Conservation (phyloP, 2,329 filamentous ascomycete genomes). For the Orbilia ellipsospora region DNA sequence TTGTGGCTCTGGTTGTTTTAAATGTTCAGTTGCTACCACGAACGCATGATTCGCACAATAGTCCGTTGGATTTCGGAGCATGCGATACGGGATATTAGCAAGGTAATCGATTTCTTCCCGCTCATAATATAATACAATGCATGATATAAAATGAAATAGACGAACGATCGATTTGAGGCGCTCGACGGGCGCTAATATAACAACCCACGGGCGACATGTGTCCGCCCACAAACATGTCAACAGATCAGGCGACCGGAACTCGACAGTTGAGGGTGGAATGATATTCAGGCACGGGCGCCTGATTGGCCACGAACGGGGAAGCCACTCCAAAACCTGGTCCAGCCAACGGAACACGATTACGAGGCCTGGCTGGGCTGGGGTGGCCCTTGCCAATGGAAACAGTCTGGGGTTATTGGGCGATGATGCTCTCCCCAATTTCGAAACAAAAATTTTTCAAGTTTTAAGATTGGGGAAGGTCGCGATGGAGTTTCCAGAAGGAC, state of each 20-base stretch:
- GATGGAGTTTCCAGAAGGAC: neutral
- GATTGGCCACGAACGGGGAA: conserved; percentile 32
- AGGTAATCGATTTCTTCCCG: conserved; percentile 5
- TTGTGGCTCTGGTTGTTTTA: no score
- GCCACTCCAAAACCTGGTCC: conserved; percentile 42
- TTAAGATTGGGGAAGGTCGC: conserved; percentile 27
- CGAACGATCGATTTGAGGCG: conserved; percentile 10
- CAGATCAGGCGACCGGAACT: no score
- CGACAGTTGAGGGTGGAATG: conserved; percentile 4
- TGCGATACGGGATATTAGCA: no score
- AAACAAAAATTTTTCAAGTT: conserved; percentile 13
- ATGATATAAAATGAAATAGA: neutral
- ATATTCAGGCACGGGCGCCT: conserved; percentile 46
- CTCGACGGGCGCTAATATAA: conserved; percentile 3
- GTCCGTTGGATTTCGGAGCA: no score
- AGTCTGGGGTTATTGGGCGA: conserved; percentile 16
- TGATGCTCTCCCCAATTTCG: conserved; percentile 4
- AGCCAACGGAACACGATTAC: conserved; percentile 22
- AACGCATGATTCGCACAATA: no score
- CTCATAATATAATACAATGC: neutral
- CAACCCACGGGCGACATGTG: neutral
- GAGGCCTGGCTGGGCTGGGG: neutral
- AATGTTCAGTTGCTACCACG: no score
- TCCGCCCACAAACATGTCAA: neutral
- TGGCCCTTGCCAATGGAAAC: neutral